Percentiles rank a stretch among this genome's conserved stretches.
phyloP scores from a whole-genome alignment of 192 early-diverging fungal genomes.

The Rhizophagus prolifer region DNA sequence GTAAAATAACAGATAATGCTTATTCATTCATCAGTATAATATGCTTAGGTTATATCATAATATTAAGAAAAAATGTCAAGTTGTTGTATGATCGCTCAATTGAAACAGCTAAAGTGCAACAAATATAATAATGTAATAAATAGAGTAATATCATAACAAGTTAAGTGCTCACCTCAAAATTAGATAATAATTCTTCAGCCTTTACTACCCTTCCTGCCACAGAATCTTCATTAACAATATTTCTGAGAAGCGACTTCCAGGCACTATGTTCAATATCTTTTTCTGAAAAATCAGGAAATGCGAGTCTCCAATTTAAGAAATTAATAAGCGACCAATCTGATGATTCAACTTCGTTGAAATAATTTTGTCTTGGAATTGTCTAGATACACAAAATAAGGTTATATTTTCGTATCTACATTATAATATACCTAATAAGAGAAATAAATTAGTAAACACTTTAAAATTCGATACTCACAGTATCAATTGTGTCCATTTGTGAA shows the following conservation, averaged over 20 bases:
- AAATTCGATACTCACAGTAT: neutral
- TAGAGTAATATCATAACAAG: conserved; percentile 9
- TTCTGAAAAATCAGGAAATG: conserved; percentile 17
- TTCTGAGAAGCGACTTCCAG: neutral
- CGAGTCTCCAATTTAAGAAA: neutral
- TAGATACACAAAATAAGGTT: conserved; percentile 20
- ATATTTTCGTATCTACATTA: conserved; percentile 18
- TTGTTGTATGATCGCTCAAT: neutral
- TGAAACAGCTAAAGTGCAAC: neutral
- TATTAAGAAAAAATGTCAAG: neutral
- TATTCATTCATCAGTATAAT: too few relatives aligned
- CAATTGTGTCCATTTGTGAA: neutral
- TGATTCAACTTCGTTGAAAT: conserved; percentile 13
- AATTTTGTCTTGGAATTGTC: conserved; percentile 9
- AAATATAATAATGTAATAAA: conserved; percentile 1
- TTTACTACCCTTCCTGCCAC: too few relatives aligned
- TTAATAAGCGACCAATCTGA: conserved; percentile 15
- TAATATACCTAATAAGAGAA: too few relatives aligned
- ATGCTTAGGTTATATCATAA: neutral
- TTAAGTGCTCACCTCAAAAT: neutral
- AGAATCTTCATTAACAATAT: neutral
- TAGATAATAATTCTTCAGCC: too few relatives aligned
- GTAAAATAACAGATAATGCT: too few relatives aligned
- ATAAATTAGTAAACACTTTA: conserved; percentile 10
- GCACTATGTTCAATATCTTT: neutral